These are phyloP conservation scores for Fusarium guadeloupense DNA, from an alignment of 2,329 filamentous ascomycete genomes.

Conservation along the genomic window DNA sequence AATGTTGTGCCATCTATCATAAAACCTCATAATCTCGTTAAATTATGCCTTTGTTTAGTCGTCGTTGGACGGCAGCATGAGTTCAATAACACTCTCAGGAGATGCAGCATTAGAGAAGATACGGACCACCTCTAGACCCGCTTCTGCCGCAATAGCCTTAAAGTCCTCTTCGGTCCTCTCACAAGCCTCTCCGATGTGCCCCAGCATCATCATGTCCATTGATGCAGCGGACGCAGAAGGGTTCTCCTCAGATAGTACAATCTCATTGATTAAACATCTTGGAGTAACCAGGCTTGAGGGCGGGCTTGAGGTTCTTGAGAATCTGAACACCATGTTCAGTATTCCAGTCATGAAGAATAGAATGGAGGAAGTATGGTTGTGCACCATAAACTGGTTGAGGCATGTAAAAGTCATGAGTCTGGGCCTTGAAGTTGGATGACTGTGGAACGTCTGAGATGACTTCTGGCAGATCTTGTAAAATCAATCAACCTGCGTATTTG, in stretches of 20 bases:
- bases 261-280: constrained; percentile 25
- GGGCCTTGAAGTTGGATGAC: neutral
- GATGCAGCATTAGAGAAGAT: constrained; percentile 17
- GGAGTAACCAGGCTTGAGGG: constrained; percentile 40
- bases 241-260: constrained; percentile 19
- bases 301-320: constrained; percentile 42
- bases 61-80: neutral
- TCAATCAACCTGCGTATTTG: neutral
- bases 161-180: constrained; percentile 21
- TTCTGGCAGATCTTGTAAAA: constrained; percentile 37
- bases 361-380: constrained; percentile 37
- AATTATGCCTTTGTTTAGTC: too few relatives aligned
- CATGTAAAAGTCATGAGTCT: constrained; percentile 30
- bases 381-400: constrained; percentile 31
- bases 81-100: constrained; percentile 26
- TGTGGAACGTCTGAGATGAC: constrained; percentile 16
- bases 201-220: constrained; percentile 33
- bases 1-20: too few relatives aligned
- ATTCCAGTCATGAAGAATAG: constrained; percentile 51
- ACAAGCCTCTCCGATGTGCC: constrained; percentile 12
- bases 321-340: constrained; percentile 47
- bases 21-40: too few relatives aligned
- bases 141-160: neutral
- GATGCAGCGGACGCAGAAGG: constrained; percentile 14
- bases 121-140: constrained; percentile 2